Percentiles rank a stretch among this genome's conserved stretches.
phyloP scores from a whole-genome alignment of 2,329 filamentous ascomycete species.

The Pseudogymnoascus destructans region DNA sequence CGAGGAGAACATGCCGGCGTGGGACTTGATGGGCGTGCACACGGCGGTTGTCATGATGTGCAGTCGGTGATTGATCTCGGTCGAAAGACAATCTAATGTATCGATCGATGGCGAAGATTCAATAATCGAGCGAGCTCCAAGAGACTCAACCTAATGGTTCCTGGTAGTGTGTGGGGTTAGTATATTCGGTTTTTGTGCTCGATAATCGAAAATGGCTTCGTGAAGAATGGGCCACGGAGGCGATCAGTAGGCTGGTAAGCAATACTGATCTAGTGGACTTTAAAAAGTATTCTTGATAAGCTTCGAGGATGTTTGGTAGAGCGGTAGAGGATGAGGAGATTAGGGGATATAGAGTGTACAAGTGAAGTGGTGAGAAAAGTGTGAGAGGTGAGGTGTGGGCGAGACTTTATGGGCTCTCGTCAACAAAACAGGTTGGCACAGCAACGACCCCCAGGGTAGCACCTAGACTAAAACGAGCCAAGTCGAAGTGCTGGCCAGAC shows the following conservation, averaged over 20 bases:
- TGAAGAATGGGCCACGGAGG: conserved; percentile 30
- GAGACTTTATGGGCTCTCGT: conserved; percentile 27
- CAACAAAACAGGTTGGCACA: conserved; percentile 26
- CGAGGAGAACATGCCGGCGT: conserved; percentile 80
- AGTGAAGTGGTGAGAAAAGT: conserved; percentile 22
- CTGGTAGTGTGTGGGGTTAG: conserved; percentile 37
- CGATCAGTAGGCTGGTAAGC: conserved; percentile 34
- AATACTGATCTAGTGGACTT: conserved; percentile 33
- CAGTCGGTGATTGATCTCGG: conserved; percentile 30
- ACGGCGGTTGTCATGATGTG: conserved; percentile 70
- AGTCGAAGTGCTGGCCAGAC: conserved; percentile 6
- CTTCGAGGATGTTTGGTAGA: conserved; percentile 18
- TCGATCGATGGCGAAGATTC: conserved; percentile 26
- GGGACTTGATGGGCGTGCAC: conserved; percentile 89
- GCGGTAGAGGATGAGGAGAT: conserved; percentile 26
- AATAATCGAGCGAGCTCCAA: conserved; percentile 39
- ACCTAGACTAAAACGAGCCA: conserved; percentile 16
- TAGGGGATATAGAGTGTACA: conserved; percentile 22
- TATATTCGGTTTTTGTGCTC: conserved; percentile 34
- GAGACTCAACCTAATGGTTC: conserved; percentile 47
- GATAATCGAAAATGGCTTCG: conserved; percentile 32
- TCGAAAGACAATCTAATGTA: conserved; percentile 38
- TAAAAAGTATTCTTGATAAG: conserved; percentile 23
- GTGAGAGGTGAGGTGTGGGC: conserved; percentile 18
- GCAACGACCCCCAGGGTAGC: conserved; percentile 28